Percentiles rank a stretch among this genome's conserved stretches.
Evolutionary conservation across 2,329 filamentous ascomycete genomes (phyloP).

Genomic region (Aspergillus phoenicis): DNA sequence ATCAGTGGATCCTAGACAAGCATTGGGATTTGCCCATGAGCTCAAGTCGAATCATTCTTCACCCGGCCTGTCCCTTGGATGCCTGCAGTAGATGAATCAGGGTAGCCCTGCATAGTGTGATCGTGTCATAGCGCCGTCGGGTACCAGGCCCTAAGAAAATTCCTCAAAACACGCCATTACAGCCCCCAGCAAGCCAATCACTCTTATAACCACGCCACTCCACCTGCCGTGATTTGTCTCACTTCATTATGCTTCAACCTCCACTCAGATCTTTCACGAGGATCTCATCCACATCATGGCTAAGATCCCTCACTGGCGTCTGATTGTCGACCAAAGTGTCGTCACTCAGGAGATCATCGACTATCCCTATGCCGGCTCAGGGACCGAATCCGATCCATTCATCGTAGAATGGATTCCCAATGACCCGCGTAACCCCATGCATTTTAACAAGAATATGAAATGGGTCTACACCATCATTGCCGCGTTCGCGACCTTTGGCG

Average conservation of each 20-base stretch:
- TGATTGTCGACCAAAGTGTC: constrained; percentile 35
- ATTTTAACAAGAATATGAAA: constrained; percentile 38
- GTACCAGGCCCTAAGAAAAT: neutral
- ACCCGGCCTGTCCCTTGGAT: neutral
- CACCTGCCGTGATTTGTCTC: neutral
- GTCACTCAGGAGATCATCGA: constrained; percentile 40
- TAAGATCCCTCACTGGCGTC: constrained; percentile 40
- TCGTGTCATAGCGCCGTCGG: neutral
- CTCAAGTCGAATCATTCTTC: neutral
- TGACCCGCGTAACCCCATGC: constrained; percentile 48
- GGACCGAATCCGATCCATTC: constrained; percentile 47
- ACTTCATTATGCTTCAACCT: neutral
- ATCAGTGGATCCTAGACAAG: neutral
- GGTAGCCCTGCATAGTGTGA: neutral
- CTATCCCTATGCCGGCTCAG: constrained; percentile 39
- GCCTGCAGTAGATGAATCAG: neutral
- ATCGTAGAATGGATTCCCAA: constrained; percentile 46
- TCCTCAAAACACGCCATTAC: neutral
- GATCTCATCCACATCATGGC: neutral
- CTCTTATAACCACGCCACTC: neutral
- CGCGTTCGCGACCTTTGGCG: constrained; percentile 45
- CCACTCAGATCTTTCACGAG: neutral
- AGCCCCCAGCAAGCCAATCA: neutral
- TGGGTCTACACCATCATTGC: constrained; percentile 44
- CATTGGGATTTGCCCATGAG: neutral